Evolutionary conservation across 345 rosid genomes (phyloP).

Genomic region (Hibiscus trionum): DNA sequence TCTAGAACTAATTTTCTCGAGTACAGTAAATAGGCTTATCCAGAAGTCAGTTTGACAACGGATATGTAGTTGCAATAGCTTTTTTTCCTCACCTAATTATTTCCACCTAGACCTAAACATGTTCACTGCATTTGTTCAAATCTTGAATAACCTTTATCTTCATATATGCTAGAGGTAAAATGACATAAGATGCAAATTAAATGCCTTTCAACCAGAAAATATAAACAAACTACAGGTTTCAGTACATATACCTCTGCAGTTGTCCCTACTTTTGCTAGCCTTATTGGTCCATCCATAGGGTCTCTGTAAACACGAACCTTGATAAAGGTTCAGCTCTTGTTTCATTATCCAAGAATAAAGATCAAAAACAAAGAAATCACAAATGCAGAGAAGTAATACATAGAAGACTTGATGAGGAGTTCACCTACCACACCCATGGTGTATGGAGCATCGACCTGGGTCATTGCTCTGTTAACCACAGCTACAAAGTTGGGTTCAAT

Average conservation of each 20-base stretch:
- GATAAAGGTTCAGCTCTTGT: conserved; percentile 4
- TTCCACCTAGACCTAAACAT: conserved; percentile 8
- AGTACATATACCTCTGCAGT: conserved; percentile 73
- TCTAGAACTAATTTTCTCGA: not conserved
- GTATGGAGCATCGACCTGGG: conserved; percentile 60
- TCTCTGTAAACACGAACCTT: conserved; percentile 62
- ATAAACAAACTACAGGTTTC: not conserved
- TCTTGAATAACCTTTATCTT: conserved; percentile 3
- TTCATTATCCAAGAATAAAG: conserved; percentile 8
- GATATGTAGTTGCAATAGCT: not conserved
- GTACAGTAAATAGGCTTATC: not conserved
- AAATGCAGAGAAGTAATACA: not conserved
- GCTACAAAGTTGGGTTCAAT: conserved; percentile 59
- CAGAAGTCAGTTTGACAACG: not conserved
- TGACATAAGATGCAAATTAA: not conserved
- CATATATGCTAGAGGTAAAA: not conserved
- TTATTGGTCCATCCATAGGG: conserved; percentile 26
- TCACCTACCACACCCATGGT: conserved; percentile 87
- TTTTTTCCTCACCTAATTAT: not conserved
- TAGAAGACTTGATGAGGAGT: conserved; percentile 9
- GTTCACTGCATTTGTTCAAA: not conserved
- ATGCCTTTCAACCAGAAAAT: not conserved
- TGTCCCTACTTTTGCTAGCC: conserved; percentile 67
- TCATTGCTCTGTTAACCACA: conserved; percentile 79
- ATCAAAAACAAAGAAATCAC: not conserved